These are phyloP conservation scores for Tetramitus jugosus DNA, from an alignment of 208 protist genomes.

Conservation along the genomic window DNA sequence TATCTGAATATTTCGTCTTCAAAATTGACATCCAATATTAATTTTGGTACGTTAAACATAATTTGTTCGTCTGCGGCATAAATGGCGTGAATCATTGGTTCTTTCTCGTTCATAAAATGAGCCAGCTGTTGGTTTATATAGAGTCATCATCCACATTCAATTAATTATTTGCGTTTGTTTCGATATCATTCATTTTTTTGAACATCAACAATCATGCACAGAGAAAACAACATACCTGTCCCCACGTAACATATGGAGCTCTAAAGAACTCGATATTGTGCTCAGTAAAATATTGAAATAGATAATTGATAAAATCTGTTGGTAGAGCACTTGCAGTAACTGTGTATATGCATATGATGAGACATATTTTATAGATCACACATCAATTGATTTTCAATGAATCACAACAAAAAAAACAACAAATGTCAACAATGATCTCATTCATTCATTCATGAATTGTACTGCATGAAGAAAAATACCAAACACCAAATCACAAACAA, in stretches of 20 bases:
- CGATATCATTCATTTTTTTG: too few species aligned
- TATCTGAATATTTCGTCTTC: neutral
- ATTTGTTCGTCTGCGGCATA: neutral
- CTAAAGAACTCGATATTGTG: neutral
- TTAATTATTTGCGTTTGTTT: too few species aligned
- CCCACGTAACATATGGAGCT: conserved; percentile 11
- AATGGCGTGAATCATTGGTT: neutral
- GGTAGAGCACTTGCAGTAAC: neutral
- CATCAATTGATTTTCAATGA: too few species aligned
- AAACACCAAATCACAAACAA: neutral
- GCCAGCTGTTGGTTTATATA: too few species aligned
- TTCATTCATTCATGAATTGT: too few species aligned
- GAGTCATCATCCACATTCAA: too few species aligned
- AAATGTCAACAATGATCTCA: too few species aligned
- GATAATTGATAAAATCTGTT: neutral
- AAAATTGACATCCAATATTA: neutral
- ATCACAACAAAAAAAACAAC: too few species aligned
- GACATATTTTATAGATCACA: too few species aligned
- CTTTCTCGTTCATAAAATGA: neutral
- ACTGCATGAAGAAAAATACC: neutral
- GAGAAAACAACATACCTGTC: too few species aligned
- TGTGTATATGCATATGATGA: neutral
- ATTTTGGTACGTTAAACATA: too few species aligned
- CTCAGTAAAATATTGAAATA: conserved; percentile 2
- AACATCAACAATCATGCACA: too few species aligned